Percentiles rank a stretch among this genome's conserved stretches.
Evolutionary conservation across 179 eudicot genomes (phyloP).

Genomic region (Monotropa hypopitys): DNA sequence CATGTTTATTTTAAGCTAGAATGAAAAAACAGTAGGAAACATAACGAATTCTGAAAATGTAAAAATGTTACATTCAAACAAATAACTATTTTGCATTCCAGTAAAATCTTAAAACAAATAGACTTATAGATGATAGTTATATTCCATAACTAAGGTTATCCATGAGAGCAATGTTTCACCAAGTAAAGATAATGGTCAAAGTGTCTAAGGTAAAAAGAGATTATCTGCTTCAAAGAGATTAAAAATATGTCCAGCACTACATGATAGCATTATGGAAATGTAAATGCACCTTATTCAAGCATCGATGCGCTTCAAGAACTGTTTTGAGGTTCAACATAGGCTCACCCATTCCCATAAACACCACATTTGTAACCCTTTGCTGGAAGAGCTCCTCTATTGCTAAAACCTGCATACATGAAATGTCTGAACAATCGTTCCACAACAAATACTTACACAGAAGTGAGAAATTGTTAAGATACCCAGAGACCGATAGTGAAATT

Average conservation of each 20-base stretch:
- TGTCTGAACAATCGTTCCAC: not conserved
- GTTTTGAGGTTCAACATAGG: slow-evolving; percentile 92
- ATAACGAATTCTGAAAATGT: not conserved
- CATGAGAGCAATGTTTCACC: not conserved
- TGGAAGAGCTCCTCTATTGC: slow-evolving; percentile 82
- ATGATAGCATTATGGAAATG: slow-evolving; percentile 5
- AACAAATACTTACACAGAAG: not conserved
- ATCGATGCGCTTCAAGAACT: slow-evolving; percentile 86
- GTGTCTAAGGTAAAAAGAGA: not conserved
- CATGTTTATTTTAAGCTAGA: not conserved
- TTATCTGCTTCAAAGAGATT: not conserved
- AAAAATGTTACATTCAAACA: not conserved
- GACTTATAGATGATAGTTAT: not conserved
- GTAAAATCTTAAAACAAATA: not conserved
- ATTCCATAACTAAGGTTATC: not conserved
- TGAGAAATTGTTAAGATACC: not conserved
- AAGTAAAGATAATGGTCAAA: not conserved
- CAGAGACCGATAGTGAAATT: not conserved
- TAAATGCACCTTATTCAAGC: slow-evolving; percentile 66
- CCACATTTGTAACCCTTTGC: slow-evolving; percentile 83
- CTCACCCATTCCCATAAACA: slow-evolving; percentile 99
- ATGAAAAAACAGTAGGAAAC: not conserved
- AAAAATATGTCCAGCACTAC: not conserved
- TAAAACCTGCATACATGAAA: slow-evolving; percentile 48
- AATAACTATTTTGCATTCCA: not conserved